Evolutionary conservation across 192 early-diverging fungal genomes (phyloP), one percentile per base, ranked within the genome.

Genomic region (Podila epigama): DNA sequence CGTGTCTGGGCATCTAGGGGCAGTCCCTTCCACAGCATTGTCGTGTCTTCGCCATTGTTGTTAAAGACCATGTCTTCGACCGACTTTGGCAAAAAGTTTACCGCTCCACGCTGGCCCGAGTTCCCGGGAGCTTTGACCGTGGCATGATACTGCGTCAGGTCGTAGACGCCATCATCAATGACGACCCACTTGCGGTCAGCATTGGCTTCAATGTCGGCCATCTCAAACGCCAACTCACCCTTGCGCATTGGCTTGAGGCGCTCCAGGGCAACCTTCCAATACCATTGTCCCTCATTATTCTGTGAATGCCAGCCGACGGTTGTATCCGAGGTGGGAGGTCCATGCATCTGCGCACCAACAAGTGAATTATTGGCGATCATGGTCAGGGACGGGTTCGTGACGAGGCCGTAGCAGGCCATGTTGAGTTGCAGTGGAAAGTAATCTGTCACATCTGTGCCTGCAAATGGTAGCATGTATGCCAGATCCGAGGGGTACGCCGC

Each of bases 121-220:
- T 84, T 86, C 42, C 82, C 87, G 33, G 79, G 71, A 15, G 80
- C 66, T 16, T 72, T 70, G 42, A 82, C 82, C 16, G 82, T 84
- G 29, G 53, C 69, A 70, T 90, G 89, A 61, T 92, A 92, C 41
- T 85, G 63, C 13, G 82, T 84, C 31, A 92, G 68, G 68, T 91
- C 90, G 56, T 90, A 92, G 12, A 92, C 86, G 20, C 83, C 81
- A 29, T 85, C 78, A 37, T 92, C 83, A 56, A 92, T 86, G n/a
- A 86, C 75, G 9, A 83, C 80, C 82, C 84, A 87, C 50, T 83
- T 81, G 56, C 84, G 59, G 27, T 67, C 75, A n/a, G 80, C 77
- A 27, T 78, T 66, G 51, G 73, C 82, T 60, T 85, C 56, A 36
- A 75, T 75, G 31, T 79, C 73, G 2, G 67, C 59, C 29, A 92